Conservation (phyloP, 2,329 filamentous ascomycete genomes). For the Penicillium olsonii region DNA sequence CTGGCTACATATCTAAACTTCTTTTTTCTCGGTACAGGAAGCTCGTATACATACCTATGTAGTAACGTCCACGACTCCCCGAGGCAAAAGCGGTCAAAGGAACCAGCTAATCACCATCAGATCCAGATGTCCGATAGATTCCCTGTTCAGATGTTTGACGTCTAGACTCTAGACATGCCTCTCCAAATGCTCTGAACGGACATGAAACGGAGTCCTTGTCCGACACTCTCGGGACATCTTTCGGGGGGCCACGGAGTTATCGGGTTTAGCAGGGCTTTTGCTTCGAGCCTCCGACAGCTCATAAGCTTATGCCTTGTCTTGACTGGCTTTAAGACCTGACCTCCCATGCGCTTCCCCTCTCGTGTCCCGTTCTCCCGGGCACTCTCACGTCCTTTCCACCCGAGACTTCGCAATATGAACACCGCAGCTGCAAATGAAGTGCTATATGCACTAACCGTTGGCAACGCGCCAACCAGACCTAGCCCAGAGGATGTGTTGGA, state of each 20-base stretch:
- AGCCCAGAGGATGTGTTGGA: conserved; percentile 42
- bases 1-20: too few species aligned
- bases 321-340: conserved; percentile 3
- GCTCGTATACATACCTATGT: too few species aligned
- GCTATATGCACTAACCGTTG: conserved; percentile 45
- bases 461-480: conserved; percentile 34
- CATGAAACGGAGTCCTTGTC: too few species aligned
- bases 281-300: conserved; percentile 9
- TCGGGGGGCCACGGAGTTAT: too few species aligned
- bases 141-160: too few species aligned
- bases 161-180: too few species aligned
- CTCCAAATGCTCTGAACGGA: too few species aligned
- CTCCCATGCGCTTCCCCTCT: conserved; percentile 1
- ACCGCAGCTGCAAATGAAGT: conserved; percentile 37
- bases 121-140: too few species aligned
- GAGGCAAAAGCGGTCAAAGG: not conserved
- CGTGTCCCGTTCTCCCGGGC: conserved; percentile 24
- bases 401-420: conserved; percentile 35
- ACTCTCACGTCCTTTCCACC: conserved; percentile 8
- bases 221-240: too few species aligned
- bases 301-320: conserved; percentile 2
- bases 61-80: too few species aligned
- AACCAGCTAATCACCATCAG: not conserved
- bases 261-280: conserved; percentile 18
- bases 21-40: too few species aligned